These are phyloP conservation scores for Lasiosphaeria hispida DNA, from an alignment of 495 filamentous ascomycete genomes.

Conservation along the genomic window DNA sequence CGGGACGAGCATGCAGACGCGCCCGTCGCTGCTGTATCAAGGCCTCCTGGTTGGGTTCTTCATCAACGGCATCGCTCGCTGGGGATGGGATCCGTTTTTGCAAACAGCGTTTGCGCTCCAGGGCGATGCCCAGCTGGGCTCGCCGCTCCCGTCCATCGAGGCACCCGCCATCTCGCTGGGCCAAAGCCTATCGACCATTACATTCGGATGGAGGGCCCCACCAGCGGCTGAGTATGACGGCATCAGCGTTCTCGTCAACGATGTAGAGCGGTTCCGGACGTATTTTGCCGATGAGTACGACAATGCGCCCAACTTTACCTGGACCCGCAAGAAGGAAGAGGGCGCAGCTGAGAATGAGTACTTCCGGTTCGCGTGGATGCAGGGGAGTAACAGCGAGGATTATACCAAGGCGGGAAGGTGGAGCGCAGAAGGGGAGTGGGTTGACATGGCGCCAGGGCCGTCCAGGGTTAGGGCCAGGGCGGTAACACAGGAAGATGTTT, in stretches of 20 bases:
- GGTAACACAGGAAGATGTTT: conserved; percentile 3
- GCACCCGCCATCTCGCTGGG: conserved; percentile 43
- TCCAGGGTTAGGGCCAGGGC: conserved; percentile 36
- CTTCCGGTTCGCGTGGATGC: conserved; percentile 81
- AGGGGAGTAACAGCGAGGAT: conserved; percentile 63
- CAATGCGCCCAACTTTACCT: conserved; percentile 40
- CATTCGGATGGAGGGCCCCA: conserved; percentile 51
- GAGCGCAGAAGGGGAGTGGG: conserved; percentile 68
- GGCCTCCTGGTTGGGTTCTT: conserved; percentile 85
- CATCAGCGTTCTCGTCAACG: conserved; percentile 86
- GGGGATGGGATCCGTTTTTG: conserved; percentile 89
- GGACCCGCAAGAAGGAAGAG: conserved; percentile 40
- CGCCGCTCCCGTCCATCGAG: conserved; percentile 63
- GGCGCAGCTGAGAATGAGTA: conserved; percentile 64
- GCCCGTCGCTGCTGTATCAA: conserved; percentile 75
- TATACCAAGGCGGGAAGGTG: conserved; percentile 84
- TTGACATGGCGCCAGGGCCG: conserved; percentile 49
- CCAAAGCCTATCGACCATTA: conserved; percentile 41
- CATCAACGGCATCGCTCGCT: conserved; percentile 87
- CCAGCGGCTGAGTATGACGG: conserved; percentile 70
- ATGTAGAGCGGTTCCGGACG: conserved; percentile 79
- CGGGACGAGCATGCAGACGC: conserved; percentile 80
- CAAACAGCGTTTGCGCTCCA: conserved; percentile 73
- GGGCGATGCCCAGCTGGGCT: conserved; percentile 67
- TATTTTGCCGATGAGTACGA: conserved; percentile 51